Conservation (phyloP, 1,284 basidiomycete species). For the Pseudozyma sp. region DNA sequence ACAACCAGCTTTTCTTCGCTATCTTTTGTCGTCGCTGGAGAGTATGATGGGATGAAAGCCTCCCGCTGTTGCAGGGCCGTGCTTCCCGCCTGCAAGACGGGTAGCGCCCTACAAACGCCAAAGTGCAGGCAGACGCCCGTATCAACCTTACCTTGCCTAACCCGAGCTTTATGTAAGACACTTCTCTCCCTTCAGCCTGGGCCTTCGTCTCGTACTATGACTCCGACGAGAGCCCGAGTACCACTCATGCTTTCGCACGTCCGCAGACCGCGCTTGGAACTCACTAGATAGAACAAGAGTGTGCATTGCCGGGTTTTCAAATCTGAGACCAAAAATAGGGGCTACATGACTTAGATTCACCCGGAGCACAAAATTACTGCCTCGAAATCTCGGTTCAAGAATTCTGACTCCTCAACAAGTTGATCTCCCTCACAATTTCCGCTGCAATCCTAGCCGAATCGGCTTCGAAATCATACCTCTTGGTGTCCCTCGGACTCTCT, state of each 20-base stretch:
- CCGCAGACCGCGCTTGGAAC: not conserved
- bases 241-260: not conserved
- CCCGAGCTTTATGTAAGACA: slow-evolving; percentile 14
- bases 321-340: slow-evolving; percentile 29
- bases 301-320: slow-evolving; percentile 3
- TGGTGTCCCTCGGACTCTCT: slow-evolving; percentile 76
- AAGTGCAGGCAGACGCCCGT: not conserved
- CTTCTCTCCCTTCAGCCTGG: not conserved
- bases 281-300: not conserved
- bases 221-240: no score
- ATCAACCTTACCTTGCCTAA: not conserved
- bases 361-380: not conserved
- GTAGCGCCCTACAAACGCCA: not conserved
- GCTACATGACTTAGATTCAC: not conserved
- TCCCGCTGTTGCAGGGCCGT: not conserved
- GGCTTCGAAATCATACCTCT: slow-evolving; percentile 97
- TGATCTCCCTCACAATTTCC: slow-evolving; percentile 70
- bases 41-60: no score
- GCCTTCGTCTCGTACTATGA: not conserved
- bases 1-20: no score
- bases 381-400: slow-evolving; percentile 11
- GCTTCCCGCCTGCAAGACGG: not conserved
- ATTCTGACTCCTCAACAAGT: slow-evolving; percentile 39
- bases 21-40: no score
- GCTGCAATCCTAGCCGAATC: slow-evolving; percentile 84